Evolutionary conservation across 306 rosid species (phyloP).

Genomic region (Fragaria iinumae): DNA sequence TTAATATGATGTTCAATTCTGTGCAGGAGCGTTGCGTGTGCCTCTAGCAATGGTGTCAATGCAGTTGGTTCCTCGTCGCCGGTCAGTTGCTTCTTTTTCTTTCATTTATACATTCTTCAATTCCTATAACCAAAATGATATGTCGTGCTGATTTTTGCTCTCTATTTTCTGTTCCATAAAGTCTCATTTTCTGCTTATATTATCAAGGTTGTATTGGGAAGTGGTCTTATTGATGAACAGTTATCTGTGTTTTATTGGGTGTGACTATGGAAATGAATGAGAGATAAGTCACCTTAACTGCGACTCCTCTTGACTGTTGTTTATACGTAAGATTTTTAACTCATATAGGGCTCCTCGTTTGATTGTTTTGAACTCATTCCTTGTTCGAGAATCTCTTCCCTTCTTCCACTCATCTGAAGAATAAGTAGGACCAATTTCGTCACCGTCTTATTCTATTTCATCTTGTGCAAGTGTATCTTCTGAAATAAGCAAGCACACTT

Average conservation of each 20-base stretch:
- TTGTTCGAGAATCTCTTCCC: background rate
- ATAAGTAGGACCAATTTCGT: background rate
- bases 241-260: background rate
- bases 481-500: background rate
- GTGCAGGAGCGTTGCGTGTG: conserved; percentile 59
- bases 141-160: background rate
- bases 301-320: background rate
- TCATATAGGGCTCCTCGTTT: background rate
- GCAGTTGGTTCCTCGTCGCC: conserved; percentile 61
- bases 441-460: background rate
- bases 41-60: conserved; percentile 61
- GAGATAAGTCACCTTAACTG: background rate
- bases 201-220: background rate
- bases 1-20: conserved; percentile 18
- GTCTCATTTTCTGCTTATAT: background rate
- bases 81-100: no score
- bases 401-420: background rate
- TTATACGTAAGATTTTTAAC: background rate
- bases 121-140: no score
- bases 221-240: background rate
- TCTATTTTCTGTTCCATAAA: background rate
- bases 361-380: background rate
- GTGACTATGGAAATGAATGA: background rate
- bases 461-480: background rate
- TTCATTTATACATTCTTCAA: no score